These are phyloP conservation scores for Epichloe typhina DNA, from an alignment of 2,329 filamentous ascomycete genomes.

Conservation along the genomic window DNA sequence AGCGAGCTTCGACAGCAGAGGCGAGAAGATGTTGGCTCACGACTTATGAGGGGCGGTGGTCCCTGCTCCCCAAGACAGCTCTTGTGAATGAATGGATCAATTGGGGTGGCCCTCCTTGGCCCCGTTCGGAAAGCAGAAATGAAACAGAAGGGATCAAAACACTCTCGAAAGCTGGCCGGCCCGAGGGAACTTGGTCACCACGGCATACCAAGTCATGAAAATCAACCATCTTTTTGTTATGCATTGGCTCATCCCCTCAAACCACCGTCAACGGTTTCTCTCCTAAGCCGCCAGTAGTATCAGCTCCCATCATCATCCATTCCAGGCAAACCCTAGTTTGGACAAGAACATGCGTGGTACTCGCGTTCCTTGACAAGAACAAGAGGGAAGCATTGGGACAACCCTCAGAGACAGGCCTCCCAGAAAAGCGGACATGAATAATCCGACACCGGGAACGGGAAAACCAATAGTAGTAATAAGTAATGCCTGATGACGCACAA, in stretches of 20 bases:
- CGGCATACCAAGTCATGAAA: constrained; percentile 6
- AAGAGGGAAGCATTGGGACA: not conserved
- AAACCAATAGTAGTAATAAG: constrained; percentile 3
- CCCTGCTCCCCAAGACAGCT: too few species aligned
- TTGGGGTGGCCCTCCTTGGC: too few species aligned
- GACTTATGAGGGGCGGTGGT: not conserved
- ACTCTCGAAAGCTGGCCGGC: not conserved
- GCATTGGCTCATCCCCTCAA: constrained; percentile 3
- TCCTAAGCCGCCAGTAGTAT: not conserved
- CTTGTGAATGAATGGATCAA: too few species aligned
- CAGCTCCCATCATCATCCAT: not conserved
- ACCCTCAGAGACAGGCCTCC: not conserved
- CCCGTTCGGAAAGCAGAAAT: too few species aligned
- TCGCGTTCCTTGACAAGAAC: not conserved
- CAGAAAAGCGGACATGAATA: not conserved
- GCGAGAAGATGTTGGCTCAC: too few species aligned
- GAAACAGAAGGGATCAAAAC: too few species aligned
- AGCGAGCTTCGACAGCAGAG: not conserved
- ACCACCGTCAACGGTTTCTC: not conserved
- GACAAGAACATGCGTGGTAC: not conserved
- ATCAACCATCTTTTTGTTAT: constrained; percentile 1
- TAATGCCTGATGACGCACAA: constrained; percentile 1
- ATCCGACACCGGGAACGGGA: constrained; percentile 1
- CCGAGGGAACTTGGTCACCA: not conserved
- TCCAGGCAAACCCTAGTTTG: not conserved